Base-by-base conservation (phyloP, 1,139 yeast species). In the Zygosaccharomyces pseudobailii region DNA sequence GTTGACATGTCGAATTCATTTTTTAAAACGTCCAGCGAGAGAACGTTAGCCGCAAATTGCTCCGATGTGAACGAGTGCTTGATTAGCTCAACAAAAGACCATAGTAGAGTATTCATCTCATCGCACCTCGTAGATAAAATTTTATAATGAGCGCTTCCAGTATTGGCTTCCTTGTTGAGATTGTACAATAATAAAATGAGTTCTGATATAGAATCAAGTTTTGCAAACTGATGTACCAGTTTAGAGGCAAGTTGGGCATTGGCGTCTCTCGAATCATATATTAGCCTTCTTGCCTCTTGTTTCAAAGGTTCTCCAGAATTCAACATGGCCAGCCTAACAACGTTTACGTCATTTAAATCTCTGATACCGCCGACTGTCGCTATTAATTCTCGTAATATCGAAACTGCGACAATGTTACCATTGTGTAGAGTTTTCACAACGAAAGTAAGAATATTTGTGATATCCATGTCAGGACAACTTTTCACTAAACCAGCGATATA, bases 301-400 rank as follows among this genome's bases (percentile, higher is more conserved):
- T 79, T 78, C 44, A 90, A 66, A 10, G 79, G 68, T 0, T 74
- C 70, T 1, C 87, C 94, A 35, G 88, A 79, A 49, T 84, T 83
- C 36, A 90, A 69, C 67, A 81, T 75, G 46, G 79, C 74, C 19
- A 90, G 75, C 60, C 88, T 96, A 23, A 73, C 56, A 20, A 51
- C 46, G 43, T 56, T 62, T 1, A 64, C 62, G 42, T 66, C 66
- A 41, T 62, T 58, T 30, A 63, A 49, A 44, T 82, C 76, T 52
- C 84, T 86, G 33, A 89, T 78, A 3, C 97, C 97, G 17, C 95
- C 88, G 85, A 90, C 88, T 9, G 83, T 75, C 23, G 75, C 67
- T 19, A 90, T 67, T 44, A 90, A 69, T 51, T 88, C 95, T 53
- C 80, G 78, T 42, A 92, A 66, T 7, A 92, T 77, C 25, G 84